phyloP scores from a whole-genome alignment of 352 stramenopile genomes.

The Globisporangium orthogonon region DNA sequence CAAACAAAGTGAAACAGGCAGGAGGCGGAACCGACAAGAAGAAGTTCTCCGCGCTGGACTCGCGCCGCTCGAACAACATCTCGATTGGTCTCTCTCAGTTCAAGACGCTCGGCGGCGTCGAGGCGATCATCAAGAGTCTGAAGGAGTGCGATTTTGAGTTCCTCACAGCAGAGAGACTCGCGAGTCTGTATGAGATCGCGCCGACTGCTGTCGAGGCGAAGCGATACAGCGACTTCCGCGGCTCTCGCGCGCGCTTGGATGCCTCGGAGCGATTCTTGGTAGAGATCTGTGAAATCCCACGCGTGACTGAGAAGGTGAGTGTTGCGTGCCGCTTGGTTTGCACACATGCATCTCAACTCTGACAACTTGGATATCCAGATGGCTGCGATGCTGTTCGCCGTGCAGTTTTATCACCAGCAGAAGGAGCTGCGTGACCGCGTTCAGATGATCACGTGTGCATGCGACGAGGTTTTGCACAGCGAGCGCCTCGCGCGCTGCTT shows the following conservation, averaged over 20 bases:
- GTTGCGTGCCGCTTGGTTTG: too few relatives aligned
- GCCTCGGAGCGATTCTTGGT: constrained; percentile 60
- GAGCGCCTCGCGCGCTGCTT: constrained; percentile 70
- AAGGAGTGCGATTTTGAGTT: constrained; percentile 50
- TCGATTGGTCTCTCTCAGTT: constrained; percentile 76
- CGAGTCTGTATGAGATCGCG: constrained; percentile 60
- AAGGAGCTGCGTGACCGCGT: constrained; percentile 41
- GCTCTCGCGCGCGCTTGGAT: constrained; percentile 40
- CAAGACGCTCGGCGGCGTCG: constrained; percentile 41
- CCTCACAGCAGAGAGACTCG: constrained; percentile 52
- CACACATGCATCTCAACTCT: too few relatives aligned
- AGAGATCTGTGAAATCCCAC: constrained; percentile 60
- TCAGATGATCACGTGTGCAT: constrained; percentile 44
- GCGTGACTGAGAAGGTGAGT: constrained; percentile 65
- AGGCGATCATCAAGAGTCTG: constrained; percentile 40
- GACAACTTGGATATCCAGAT: constrained; percentile 29
- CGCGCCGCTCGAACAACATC: constrained; percentile 75
- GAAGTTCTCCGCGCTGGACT: constrained; percentile 57
- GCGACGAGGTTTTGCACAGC: constrained; percentile 57
- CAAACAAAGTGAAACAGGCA: constrained; percentile 8
- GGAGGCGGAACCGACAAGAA: constrained; percentile 23
- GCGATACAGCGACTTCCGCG: constrained; percentile 64
- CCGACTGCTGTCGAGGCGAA: constrained; percentile 59
- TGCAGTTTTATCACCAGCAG: constrained; percentile 59
- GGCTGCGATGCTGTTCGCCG: constrained; percentile 54